phyloP scores from a whole-genome alignment of 1,139 yeast genomes.

The Saccharomyces hybrid region DNA sequence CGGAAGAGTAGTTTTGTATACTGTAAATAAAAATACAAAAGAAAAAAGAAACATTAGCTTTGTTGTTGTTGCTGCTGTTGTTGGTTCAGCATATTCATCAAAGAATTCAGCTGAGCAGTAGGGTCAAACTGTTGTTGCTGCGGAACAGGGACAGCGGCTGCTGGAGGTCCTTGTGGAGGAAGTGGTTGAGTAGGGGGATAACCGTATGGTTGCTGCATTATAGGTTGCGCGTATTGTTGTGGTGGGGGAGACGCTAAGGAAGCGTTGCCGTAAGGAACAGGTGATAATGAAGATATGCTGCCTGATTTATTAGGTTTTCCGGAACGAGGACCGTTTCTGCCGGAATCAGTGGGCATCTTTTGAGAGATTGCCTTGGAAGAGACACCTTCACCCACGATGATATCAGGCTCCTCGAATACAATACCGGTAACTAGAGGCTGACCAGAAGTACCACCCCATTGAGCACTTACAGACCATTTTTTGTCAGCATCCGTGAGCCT shows the following conservation, averaged over 20 bases:
- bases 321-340: slow-evolving; percentile 78
- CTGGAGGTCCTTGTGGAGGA: slow-evolving; percentile 6
- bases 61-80: slow-evolving; percentile 23
- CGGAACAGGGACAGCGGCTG: slow-evolving; percentile 15
- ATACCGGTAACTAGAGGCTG: slow-evolving; percentile 73
- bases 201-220: slow-evolving; percentile 13
- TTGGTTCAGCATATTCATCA: slow-evolving; percentile 37
- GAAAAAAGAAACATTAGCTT: neutral
- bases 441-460: slow-evolving; percentile 98
- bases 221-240: slow-evolving; percentile 11
- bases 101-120: slow-evolving; percentile 35
- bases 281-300: slow-evolving; percentile 11
- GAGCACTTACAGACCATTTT: slow-evolving; percentile 82
- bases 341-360: slow-evolving; percentile 86
- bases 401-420: slow-evolving; percentile 94
- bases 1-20: neutral
- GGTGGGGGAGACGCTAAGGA: slow-evolving; percentile 7
- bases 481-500: slow-evolving; percentile 91
- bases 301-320: slow-evolving; percentile 36
- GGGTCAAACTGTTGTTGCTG: slow-evolving; percentile 29
- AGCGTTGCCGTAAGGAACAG: slow-evolving; percentile 5
- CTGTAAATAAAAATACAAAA: neutral
- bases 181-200: slow-evolving; percentile 20
- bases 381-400: slow-evolving; percentile 90
- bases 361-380: slow-evolving; percentile 87